A percentile compares a stretch with the other conserved stretches of the same genome.
phyloP scores from a whole-genome alignment of 2,329 filamentous ascomycete genomes.

The Diaporthe capsici region DNA sequence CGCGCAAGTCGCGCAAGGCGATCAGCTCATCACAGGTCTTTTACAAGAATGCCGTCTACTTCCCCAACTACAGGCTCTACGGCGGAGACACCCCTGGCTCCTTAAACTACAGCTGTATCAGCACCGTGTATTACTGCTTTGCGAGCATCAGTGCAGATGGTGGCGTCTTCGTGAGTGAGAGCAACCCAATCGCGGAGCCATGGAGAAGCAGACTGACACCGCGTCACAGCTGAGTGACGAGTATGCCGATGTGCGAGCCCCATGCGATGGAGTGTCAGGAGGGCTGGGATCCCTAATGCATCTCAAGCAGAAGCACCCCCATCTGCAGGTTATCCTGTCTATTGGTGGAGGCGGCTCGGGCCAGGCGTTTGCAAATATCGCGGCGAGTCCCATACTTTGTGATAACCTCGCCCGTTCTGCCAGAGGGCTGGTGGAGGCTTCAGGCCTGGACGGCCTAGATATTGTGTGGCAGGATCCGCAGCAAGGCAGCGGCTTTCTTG shows the following conservation, averaged over 20 bases:
- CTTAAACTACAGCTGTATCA: conserved; percentile 82
- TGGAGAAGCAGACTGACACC: not conserved
- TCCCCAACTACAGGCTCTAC: conserved; percentile 84
- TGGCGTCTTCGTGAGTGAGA: conserved; percentile 76
- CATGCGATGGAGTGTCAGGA: conserved; percentile 79
- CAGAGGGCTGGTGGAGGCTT: conserved; percentile 76
- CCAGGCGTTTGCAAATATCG: conserved; percentile 77
- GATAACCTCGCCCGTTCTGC: conserved; percentile 81
- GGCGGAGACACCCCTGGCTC: conserved; percentile 79
- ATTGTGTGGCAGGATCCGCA: conserved; percentile 83
- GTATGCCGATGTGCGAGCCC: conserved; percentile 80
- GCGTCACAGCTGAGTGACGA: conserved; percentile 78
- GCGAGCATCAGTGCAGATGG: conserved; percentile 81
- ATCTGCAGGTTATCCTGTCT: conserved; percentile 82
- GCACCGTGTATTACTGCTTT: conserved; percentile 87
- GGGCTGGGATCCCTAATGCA: conserved; percentile 81
- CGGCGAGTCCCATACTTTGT: conserved; percentile 70
- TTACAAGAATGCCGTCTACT: conserved; percentile 84
- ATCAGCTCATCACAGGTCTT: conserved; percentile 64
- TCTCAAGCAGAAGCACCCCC: conserved; percentile 78
- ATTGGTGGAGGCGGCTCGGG: conserved; percentile 78
- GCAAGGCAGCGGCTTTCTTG: conserved; percentile 79
- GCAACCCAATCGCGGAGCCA: not conserved
- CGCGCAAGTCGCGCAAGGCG: conserved; percentile 61
- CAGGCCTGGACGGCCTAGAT: conserved; percentile 82